Base-by-base conservation (phyloP, 306 rosid species). In the Abrus precatorius region DNA sequence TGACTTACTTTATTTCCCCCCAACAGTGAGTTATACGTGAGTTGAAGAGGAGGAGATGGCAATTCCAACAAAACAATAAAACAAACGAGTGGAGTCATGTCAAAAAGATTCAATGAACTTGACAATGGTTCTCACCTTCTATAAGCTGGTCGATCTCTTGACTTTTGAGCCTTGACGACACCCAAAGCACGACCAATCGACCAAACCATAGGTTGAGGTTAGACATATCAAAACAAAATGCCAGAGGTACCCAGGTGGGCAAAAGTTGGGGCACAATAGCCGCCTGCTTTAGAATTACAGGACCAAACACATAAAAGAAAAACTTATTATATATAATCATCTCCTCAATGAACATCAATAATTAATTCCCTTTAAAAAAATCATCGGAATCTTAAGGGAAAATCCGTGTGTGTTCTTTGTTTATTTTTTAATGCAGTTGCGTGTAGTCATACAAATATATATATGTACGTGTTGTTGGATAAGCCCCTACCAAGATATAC, bases 231-330 rank as follows among this genome's bases (percentile, higher is more conserved):
- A 76, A 82, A 34, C 66, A 74, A 74, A 71, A 80, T 14, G 3
- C 52, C 43, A 75, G 9, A 67, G 40, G 40, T 13, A 38, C 30
- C 30, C 45, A 52, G 66, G 65, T 83, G 56, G 71, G 61, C 85
- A 76, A 78, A 86, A 83, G 85, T 86, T 80, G 83, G 89, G 68
- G 85, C 85, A 80, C 28, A 65, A 3, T 70, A 62, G 81, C 59
- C 38, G 60, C 69, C 59, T 49, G 75, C 74, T 79, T 80, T 72
- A 56, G 59, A 80, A 69, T 63, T 44, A 38, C 73, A 67, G 4
- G 44, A 71, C 84, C 36, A 64, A 20, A 12, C 56, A 36, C 3
- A 77, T 61, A 11, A 52, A 20, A 75, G 1, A 75, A 59, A 50
- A 41, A 28, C 30, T 54, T 14, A 41, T 54, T 47, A 29, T 66